Conservation (phyloP, 2,329 filamentous ascomycete genomes). For the Colletotrichum gigasporum region DNA sequence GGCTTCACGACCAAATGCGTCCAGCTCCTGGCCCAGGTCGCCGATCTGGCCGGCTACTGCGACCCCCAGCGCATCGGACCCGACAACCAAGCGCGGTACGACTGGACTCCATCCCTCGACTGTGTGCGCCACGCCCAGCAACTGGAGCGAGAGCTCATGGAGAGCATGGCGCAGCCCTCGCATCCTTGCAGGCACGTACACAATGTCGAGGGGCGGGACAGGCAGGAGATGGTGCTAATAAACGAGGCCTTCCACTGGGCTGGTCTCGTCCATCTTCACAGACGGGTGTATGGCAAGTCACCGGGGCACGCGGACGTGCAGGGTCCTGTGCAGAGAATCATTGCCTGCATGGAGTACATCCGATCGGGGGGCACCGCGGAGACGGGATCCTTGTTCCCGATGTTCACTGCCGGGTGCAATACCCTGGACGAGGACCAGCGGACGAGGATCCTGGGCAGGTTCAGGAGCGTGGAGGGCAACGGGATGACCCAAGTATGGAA, state of each 20-base stretch:
- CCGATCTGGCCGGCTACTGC: conserved; percentile 74
- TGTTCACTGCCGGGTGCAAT: conserved; percentile 86
- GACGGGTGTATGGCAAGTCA: conserved; percentile 73
- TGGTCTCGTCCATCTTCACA: conserved; percentile 78
- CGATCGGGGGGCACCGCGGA: conserved; percentile 75
- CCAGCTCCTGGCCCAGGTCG: conserved; percentile 75
- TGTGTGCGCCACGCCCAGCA: conserved; percentile 65
- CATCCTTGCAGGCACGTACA: conserved; percentile 54
- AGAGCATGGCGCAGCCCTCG: conserved; percentile 57
- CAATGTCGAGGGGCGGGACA: conserved; percentile 63
- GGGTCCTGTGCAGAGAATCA: conserved; percentile 69
- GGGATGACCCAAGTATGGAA: conserved; percentile 77
- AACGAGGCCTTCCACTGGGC: conserved; percentile 86
- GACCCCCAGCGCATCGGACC: conserved; percentile 71
- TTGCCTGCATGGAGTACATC: conserved; percentile 70
- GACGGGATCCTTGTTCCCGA: conserved; percentile 79
- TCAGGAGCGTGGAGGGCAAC: conserved; percentile 74
- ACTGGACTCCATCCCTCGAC: conserved; percentile 67
- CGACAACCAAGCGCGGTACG: conserved; percentile 43
- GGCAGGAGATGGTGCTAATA: conserved; percentile 72
- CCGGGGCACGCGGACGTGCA: conserved; percentile 69
- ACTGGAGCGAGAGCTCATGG: conserved; percentile 69
- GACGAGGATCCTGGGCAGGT: conserved; percentile 69
- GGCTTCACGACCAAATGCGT: conserved; percentile 80
- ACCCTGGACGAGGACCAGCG: conserved; percentile 65